Evolutionary conservation across 108 stramenopile species (phyloP), one percentile per base, ranked within the genome.

Genomic region (Bacterosira constricta): DNA sequence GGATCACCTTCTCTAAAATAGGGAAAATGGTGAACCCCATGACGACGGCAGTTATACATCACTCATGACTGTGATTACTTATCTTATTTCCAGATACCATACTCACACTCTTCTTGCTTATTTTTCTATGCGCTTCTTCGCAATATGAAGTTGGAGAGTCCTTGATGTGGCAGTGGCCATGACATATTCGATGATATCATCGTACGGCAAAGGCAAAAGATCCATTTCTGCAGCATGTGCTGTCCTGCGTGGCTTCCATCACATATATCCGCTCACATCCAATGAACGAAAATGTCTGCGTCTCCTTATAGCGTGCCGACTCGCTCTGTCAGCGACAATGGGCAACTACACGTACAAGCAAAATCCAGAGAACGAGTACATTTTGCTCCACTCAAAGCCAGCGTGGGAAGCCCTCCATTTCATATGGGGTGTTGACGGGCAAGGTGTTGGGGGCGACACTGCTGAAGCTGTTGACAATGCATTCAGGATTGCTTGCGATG

Each of bases 41-140:
- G 88, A 94, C 92, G 89, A 94, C 63, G 87, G 84, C 85, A 59
- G 71, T 90, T 82, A 74, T 82, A 94, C 93, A 91, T 75, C 54
- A 69, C 21, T 36, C 23, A 27, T 3, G 15, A 65, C 45, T 25
- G 29, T 17, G 23, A 0, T 41, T 29, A 21, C 46, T 11, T 13
- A 61, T 18, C 12, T 45, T 13, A 59, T 31, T 32, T 62, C 37
- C n/a, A n/a, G n/a, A n/a, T n/a, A n/a, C n/a, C n/a, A n/a, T n/a
- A n/a, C 18, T 55, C 13, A 39, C n/a, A 65, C 27, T 26, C 18
- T 32, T 50, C 0, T 49, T 39, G 35, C 46, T 51, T 1, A 47
- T 69, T 38, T 63, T 39, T 77, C 35, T 63, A n/a, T n/a, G n/a
- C 53, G 26, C 53, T n/a, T 54, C 31, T 32, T 54, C 15, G 17